These are phyloP conservation scores for Rhizomucor pusillus DNA, from an alignment of 371 early-diverging fungal genomes.

Conservation along the genomic window DNA sequence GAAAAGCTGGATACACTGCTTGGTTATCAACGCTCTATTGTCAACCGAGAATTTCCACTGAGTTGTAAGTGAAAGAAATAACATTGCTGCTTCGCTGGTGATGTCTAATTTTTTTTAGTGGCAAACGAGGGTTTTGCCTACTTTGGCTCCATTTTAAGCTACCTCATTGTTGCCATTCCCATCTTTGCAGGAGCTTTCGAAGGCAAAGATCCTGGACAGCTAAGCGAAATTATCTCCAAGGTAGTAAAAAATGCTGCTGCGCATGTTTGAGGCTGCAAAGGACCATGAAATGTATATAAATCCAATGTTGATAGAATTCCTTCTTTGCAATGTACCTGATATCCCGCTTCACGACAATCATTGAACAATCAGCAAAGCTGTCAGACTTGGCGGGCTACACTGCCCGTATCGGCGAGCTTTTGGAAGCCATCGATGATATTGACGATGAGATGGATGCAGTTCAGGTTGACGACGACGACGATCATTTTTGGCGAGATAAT, in stretches of 20 bases:
- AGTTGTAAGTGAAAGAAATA: constrained; percentile 37
- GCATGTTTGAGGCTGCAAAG: constrained; percentile 7
- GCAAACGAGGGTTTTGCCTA: constrained; percentile 73
- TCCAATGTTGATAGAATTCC: constrained; percentile 40
- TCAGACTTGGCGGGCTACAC: constrained; percentile 83
- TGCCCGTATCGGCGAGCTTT: constrained; percentile 81
- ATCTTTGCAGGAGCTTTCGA: constrained; percentile 79
- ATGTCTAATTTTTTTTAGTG: constrained; percentile 24
- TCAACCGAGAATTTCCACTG: constrained; percentile 64
- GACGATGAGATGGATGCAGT: constrained; percentile 43
- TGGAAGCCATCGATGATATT: constrained; percentile 66
- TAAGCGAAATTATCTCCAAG: constrained; percentile 75
- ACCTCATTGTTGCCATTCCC: constrained; percentile 80
- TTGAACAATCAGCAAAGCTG: constrained; percentile 61
- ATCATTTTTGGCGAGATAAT: constrained; percentile 12
- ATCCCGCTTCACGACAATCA: constrained; percentile 72
- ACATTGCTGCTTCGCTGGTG: neutral
- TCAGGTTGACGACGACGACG: constrained; percentile 39
- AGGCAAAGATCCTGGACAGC: constrained; percentile 57
- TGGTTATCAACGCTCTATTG: constrained; percentile 53
- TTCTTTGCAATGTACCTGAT: constrained; percentile 81
- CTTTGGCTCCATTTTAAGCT: constrained; percentile 79
- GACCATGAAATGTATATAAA: neutral
- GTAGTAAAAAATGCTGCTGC: constrained; percentile 24
- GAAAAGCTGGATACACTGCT: constrained; percentile 52